Base-by-base conservation (phyloP, 306 rosid genomes). In the Nissolia schottii region DNA sequence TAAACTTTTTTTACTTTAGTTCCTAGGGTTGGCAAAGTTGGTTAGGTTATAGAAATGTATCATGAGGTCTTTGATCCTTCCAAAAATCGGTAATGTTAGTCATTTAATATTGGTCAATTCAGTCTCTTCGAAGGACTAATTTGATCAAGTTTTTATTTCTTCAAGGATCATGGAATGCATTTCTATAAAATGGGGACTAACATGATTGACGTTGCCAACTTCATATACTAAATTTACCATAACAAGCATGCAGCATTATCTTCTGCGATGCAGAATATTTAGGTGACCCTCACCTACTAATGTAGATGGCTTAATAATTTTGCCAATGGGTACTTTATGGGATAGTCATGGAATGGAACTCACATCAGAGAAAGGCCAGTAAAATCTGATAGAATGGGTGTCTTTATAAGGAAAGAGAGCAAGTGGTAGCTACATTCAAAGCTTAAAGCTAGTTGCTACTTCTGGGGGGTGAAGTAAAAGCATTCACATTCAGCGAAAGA, bases 391-490 rank as follows among this genome's bases (percentile, higher is more conserved):
- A 57, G 18, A 28, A 24, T 13, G 56, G 13, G n/a, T 40, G 18
- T 63, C 19, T 66, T 35, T 22, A 43, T 10, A 64, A 45, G 64
- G 51, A 29, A 51, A 15, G 19, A 28, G 41, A 48, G 31, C 41
- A 48, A 58, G 31, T 73, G 25, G 73, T 66, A 62, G 23, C 60
- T 67, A 61, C 76, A 73, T 59, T 45, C 28, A 67, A 49, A 50
- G 49, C 40, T 41, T 28, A 49, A 60, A 69, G 67, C 50, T 32
- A 62, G 51, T 45, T 38, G 77, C 64, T 74, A 14, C 62, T 16
- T 67, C 58, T 15, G 19, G 55, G 19, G 55, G 24, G 34, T 49
- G 68, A 45, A 76, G 15, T 37, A 6, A n/a, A 65, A 19, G 20
- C 63, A 46, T 35, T 63, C 45, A 23, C 43, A 46, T 35, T 63